Evolutionary conservation across 2,329 filamentous ascomycete genomes (phyloP).

Genomic region (Aciculosporium take): DNA sequence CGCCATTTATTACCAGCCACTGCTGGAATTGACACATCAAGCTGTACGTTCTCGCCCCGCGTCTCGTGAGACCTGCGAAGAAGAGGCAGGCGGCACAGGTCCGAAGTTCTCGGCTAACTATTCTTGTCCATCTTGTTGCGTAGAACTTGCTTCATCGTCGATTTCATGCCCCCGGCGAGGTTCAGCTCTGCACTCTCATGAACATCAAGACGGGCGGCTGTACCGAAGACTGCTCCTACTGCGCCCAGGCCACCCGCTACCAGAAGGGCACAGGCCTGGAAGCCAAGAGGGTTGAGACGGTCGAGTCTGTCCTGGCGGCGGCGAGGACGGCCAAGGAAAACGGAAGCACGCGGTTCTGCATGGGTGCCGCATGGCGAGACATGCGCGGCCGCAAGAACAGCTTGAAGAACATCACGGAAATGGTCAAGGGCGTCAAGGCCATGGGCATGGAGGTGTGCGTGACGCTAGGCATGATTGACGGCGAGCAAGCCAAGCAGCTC

Average conservation of each 20-base stretch:
- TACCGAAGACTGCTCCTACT: constrained; percentile 87
- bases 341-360: constrained; percentile 83
- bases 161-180: constrained; percentile 70
- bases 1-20: constrained; percentile 65
- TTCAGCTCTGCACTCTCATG: constrained; percentile 90
- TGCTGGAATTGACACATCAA: constrained; percentile 65
- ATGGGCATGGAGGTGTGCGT: constrained; percentile 88
- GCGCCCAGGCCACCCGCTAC: constrained; percentile 76
- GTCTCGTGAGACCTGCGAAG: neutral
- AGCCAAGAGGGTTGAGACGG: constrained; percentile 63
- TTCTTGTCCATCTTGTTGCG: no score
- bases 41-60: constrained; percentile 36
- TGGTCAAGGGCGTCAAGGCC: constrained; percentile 67
- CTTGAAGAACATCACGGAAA: constrained; percentile 69
- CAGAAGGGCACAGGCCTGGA: constrained; percentile 61
- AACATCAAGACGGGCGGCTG: constrained; percentile 94
- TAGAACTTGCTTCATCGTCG: constrained; percentile 66
- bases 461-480: constrained; percentile 87
- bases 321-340: constrained; percentile 67
- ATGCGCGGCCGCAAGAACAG: constrained; percentile 82
- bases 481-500: constrained; percentile 63
- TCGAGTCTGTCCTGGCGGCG: constrained; percentile 67
- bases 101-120: constrained; percentile 7
- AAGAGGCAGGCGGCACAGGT: neutral
- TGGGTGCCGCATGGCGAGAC: constrained; percentile 88